Base-by-base conservation (phyloP, 75 land plant species). In the Ceratopteris richardii region DNA sequence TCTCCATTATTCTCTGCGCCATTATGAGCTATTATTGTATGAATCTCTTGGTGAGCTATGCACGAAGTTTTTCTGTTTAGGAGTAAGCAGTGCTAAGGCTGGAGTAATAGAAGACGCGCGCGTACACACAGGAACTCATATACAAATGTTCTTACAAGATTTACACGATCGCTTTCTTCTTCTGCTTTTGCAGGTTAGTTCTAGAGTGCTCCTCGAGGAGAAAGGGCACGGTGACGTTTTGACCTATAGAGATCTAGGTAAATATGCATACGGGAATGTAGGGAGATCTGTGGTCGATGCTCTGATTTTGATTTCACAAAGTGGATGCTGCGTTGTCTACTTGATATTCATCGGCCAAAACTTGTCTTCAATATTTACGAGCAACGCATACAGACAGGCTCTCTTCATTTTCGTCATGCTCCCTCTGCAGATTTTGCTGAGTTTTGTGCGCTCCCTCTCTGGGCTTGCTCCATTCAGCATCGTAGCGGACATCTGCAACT, bases 261-360 rank as follows among this genome's bases (percentile, higher is more conserved):
- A 44, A 16, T 55, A 58, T 28, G 70, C 71, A 9, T 67, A 69
- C 26, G 89, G 92, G 1, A 37, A n/a, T 0, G 20, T 50, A 0
- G 93, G 93, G 0, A 62, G 82, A 3, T 74, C 31, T 31, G 24
- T 61, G 13, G 78, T 84, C 11, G 89, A 88, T 28, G 27, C 74
- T 19, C 70, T 80, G 28, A 55, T 88, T 16, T 33, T 79, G 29
- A 46, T 85, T 20, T 76, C 93, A 20, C 89, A 88, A 29, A 66
- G 61, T 43, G 93, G 89, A 9, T 88, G 93, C 29, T 73, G 83
- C 20, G 73, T 82, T 16, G 82, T 90, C 14, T 88, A 85, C 41
- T 61, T 88, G 41, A 76, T 85, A 22, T 88, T 88, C 66, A 68
- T 88, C 9, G 92, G 82, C 28, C 85, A 81, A 56, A 87, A 76